Base-by-base conservation (phyloP, 1,284 basidiomycete species). In the Austroboletus novae-zelandiae region DNA sequence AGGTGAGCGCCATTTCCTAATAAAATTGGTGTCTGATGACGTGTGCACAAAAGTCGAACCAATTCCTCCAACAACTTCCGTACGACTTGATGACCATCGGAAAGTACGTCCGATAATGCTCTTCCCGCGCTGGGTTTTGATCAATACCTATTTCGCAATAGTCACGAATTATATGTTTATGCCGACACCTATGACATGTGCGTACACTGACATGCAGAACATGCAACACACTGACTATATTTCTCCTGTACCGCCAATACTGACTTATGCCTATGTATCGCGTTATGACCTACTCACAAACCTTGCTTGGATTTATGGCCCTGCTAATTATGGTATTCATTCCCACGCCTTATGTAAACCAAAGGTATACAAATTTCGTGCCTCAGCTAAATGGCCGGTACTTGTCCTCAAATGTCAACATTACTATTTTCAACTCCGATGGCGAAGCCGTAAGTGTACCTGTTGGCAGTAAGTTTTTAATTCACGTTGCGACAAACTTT, bases 61-160 rank as follows among this genome's bases (percentile, higher is more conserved):
- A 87, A 61, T 86, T 91, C 68, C 77, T 95, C 57, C 73, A 81
- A 29, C 71, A 82, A 57, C 74, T 95, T 27, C 83, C 87, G 0
- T 95, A 93, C 64, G 94, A 96, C 63, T 61, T 93, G 9, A 80
- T 94, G 60, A 74, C 89, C 0, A 91, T 94, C 53, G 93, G 94
- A 61, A 95, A 95, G 81, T 84, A 58, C 9, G 67, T 56, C 15
- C 8, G n/a, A 34, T 6, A 8, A 20, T 1, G 6, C 11, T 31
- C 13, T 0, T 3, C 0, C 36, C 8, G 7, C 14, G 8, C 9
- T 27, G 8, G 32, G 5, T 18, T 29, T 43, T 13, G 13, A 15
- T 45, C 17, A 36, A 57, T 53, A 37, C 58, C 53, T 47, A 53
- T 47, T 44, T 50, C 47, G 30, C 25, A 20, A 47, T 43, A 86